phyloP scores from a whole-genome alignment of 768 basidiomycete species.

The Amanita rimosa region DNA sequence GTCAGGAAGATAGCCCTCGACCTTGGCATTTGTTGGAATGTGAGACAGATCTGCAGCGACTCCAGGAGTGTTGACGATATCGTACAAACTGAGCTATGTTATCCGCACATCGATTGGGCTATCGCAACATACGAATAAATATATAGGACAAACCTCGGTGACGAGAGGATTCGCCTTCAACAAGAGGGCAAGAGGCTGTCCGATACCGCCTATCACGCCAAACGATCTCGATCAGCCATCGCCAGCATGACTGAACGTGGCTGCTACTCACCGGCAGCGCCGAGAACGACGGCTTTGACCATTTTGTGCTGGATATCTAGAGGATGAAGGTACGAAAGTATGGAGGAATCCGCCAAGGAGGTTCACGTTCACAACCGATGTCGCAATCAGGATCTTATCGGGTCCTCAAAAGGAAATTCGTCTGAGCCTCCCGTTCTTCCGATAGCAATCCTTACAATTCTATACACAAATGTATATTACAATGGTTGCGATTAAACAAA shows the following conservation, averaged over 20 bases:
- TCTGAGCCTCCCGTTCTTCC: too few relatives aligned
- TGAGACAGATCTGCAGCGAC: constrained; percentile 94
- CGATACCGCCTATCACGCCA: constrained; percentile 65
- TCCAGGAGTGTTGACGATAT: constrained; percentile 97
- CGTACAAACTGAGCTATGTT: constrained; percentile 70
- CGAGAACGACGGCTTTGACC: constrained; percentile 89
- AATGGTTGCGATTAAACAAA: too few relatives aligned
- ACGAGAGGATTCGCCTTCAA: constrained; percentile 79
- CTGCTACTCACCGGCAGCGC: constrained; percentile 66
- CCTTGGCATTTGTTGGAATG: constrained; percentile 81
- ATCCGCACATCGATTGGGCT: neutral
- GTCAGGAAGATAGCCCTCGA: constrained; percentile 68
- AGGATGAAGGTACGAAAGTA: neutral
- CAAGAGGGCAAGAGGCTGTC: constrained; percentile 89
- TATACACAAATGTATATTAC: too few relatives aligned
- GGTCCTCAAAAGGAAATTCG: neutral
- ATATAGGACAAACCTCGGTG: constrained; percentile 43
- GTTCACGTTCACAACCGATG: neutral
- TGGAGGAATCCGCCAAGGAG: neutral
- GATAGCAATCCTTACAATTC: too few relatives aligned
- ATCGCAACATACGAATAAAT: neutral
- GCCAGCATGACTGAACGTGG: neutral
- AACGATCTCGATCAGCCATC: neutral
- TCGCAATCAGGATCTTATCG: neutral
- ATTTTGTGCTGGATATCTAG: constrained; percentile 16